Percentiles rank a stretch among this genome's conserved stretches.
phyloP scores from a whole-genome alignment of 2,329 filamentous ascomycete species.

The Diaporthe velutina region DNA sequence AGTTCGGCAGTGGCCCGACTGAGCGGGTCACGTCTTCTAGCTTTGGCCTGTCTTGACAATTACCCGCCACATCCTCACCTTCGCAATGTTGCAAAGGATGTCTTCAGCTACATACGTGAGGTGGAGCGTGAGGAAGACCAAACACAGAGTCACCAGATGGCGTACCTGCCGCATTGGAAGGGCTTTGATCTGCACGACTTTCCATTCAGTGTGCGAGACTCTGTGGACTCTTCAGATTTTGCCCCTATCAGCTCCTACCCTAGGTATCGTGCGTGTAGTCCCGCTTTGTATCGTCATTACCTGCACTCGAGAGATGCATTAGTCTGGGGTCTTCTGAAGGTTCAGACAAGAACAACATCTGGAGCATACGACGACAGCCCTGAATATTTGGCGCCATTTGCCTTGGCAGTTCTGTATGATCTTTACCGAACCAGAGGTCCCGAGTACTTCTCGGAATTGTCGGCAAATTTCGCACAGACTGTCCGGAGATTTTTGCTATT shows the following conservation, averaged over 20 bases:
- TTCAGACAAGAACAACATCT: too few relatives aligned
- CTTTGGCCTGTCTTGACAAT: neutral
- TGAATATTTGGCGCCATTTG: neutral
- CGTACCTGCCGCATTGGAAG: neutral
- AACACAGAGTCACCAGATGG: rapidly evolving
- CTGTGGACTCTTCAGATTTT: neutral
- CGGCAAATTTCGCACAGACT: rapidly evolving
- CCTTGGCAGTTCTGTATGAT: neutral
- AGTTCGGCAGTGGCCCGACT: neutral
- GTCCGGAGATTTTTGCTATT: neutral
- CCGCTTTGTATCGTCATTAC: neutral
- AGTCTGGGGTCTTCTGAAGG: neutral
- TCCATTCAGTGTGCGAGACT: neutral
- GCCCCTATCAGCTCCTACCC: too few relatives aligned
- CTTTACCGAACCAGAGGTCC: neutral
- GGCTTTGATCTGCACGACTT: neutral
- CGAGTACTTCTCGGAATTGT: rapidly evolving
- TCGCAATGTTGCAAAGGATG: neutral
- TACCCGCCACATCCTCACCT: neutral
- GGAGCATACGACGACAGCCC: too few relatives aligned
- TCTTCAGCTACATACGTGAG: neutral
- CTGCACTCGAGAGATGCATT: neutral
- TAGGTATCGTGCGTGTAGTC: too few relatives aligned
- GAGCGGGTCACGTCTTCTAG: neutral
- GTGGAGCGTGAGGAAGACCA: neutral